Percentiles rank a stretch among this genome's conserved stretches.
phyloP scores from a whole-genome alignment of 164 flowering plant species.

The Magnolia officinalis region DNA sequence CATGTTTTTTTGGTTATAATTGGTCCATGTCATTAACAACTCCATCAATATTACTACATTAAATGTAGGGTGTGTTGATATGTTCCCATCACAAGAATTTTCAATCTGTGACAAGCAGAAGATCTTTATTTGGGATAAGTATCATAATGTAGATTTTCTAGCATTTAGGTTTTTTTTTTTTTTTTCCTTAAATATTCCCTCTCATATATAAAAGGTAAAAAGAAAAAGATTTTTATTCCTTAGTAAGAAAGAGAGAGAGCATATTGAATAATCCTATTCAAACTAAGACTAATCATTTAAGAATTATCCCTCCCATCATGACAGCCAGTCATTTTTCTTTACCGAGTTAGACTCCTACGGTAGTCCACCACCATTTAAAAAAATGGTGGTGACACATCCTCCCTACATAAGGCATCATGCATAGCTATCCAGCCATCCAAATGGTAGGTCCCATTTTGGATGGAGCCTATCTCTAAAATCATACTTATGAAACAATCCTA shows the following conservation, averaged over 20 bases:
- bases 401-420: neutral
- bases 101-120: too few relatives aligned
- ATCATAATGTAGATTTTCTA: too few relatives aligned
- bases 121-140: too few relatives aligned
- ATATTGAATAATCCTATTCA: neutral
- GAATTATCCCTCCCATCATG: constrained; percentile 1
- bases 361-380: neutral
- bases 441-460: neutral
- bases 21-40: too few relatives aligned
- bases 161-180: too few relatives aligned
- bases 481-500: neutral
- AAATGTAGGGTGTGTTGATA: too few relatives aligned
- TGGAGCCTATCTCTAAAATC: neutral
- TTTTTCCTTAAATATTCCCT: too few relatives aligned
- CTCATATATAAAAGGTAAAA: too few relatives aligned
- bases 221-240: neutral
- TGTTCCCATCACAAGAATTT: too few relatives aligned
- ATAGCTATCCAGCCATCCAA: too few relatives aligned
- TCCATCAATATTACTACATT: too few relatives aligned
- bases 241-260: neutral
- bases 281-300: neutral
- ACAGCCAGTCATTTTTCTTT: neutral
- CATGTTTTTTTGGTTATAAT: too few relatives aligned
- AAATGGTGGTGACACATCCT: neutral
- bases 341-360: neutral